Percentiles rank a stretch among this genome's conserved stretches.
Evolutionary conservation across 2,329 filamentous ascomycete species (phyloP).

Genomic region (Alternaria postmessia): DNA sequence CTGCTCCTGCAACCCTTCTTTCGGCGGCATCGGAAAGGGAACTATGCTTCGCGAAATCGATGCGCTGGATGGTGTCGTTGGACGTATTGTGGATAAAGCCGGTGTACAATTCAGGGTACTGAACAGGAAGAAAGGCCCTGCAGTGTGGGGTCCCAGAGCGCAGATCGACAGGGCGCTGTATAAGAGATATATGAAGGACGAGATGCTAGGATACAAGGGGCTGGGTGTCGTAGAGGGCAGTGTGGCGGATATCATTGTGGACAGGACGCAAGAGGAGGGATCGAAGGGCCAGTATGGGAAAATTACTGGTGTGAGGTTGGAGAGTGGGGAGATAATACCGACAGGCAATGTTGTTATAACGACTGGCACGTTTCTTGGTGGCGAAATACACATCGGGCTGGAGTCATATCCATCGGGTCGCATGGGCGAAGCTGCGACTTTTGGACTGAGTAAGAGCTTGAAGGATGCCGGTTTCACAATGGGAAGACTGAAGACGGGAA

Average conservation of each 20-base stretch:
- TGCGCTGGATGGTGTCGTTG: slow-evolving; percentile 88
- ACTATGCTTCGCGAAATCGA: slow-evolving; percentile 96
- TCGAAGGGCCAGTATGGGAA: slow-evolving; percentile 65
- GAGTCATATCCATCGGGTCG: slow-evolving; percentile 85
- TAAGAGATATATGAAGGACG: slow-evolving; percentile 87
- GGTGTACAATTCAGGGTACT: slow-evolving; percentile 92
- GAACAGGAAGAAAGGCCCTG: slow-evolving; percentile 89
- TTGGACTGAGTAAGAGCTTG: slow-evolving; percentile 89
- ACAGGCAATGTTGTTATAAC: slow-evolving; percentile 90
- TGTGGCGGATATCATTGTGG: slow-evolving; percentile 88
- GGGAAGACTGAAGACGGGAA: slow-evolving; percentile 93
- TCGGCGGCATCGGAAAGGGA: slow-evolving; percentile 98
- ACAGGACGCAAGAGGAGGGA: slow-evolving; percentile 61
- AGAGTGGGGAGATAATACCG: slow-evolving; percentile 83
- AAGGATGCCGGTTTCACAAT: slow-evolving; percentile 87
- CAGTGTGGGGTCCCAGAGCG: slow-evolving; percentile 95
- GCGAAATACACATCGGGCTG: slow-evolving; percentile 95
- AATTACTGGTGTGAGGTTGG: slow-evolving; percentile 85
- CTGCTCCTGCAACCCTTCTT: slow-evolving; percentile 96
- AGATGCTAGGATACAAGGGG: slow-evolving; percentile 80
- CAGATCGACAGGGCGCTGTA: slow-evolving; percentile 95
- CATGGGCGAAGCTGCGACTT: slow-evolving; percentile 92
- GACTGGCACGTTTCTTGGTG: slow-evolving; percentile 92
- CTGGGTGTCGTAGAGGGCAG: slow-evolving; percentile 83
- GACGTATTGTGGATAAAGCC: slow-evolving; percentile 88